Evolutionary conservation across 208 protist genomes (phyloP).

Genomic region (Plasmodiophora brassicae): DNA sequence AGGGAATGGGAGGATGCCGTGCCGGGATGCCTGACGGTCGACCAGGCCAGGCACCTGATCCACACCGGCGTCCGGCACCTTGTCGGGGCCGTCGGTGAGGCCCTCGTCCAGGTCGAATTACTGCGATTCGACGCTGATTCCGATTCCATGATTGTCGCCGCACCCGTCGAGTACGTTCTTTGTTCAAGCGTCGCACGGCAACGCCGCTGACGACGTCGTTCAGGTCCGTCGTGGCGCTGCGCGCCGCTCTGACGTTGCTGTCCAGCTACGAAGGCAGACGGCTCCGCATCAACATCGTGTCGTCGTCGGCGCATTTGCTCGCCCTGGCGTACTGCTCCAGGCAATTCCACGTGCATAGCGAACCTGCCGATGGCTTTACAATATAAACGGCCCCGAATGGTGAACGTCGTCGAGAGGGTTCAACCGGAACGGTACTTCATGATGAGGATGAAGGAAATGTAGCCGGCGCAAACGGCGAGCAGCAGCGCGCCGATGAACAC

Average conservation of each 20-base stretch:
- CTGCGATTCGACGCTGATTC: not conserved
- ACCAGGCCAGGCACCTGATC: not conserved
- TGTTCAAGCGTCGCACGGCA: not conserved
- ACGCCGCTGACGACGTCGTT: not conserved
- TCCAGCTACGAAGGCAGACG: not conserved
- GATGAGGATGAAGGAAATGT: not conserved
- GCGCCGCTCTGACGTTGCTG: not conserved
- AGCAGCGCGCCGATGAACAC: not conserved
- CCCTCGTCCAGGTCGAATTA: not conserved
- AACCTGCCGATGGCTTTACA: too few relatives aligned
- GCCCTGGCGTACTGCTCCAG: not conserved
- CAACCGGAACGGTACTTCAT: not conserved
- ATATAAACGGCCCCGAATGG: not conserved
- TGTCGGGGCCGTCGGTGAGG: not conserved
- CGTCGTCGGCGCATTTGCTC: not conserved
- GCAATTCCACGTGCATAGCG: not conserved
- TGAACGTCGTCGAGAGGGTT: not conserved
- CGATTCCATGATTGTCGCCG: not conserved
- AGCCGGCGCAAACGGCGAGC: not conserved
- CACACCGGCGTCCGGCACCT: not conserved
- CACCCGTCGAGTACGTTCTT: not conserved
- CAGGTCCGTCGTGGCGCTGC: not conserved
- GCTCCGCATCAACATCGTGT: not conserved
- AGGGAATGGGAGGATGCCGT: not conserved
- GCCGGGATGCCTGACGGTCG: not conserved